phyloP scores from a whole-genome alignment of 352 stramenopile genomes.

The Phytophthora idaei region DNA sequence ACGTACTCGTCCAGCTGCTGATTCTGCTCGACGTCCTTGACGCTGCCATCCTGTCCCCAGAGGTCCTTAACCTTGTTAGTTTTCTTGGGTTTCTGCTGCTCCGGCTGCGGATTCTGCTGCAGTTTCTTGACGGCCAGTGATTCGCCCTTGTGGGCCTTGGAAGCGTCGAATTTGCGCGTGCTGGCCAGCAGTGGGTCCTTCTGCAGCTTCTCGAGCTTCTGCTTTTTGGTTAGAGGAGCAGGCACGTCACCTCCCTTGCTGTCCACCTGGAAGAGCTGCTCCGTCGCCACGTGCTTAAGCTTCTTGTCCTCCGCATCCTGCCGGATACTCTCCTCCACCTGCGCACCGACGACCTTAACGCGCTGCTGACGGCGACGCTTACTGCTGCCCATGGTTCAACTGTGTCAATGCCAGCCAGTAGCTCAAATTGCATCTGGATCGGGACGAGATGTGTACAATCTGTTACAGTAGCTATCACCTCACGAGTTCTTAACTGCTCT shows the following conservation, averaged over 20 bases:
- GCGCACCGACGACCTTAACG: slow-evolving; percentile 62
- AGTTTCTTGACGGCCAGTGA: slow-evolving; percentile 63
- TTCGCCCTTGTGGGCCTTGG: slow-evolving; percentile 71
- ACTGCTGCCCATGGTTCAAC: slow-evolving; percentile 43
- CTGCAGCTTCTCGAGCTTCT: slow-evolving; percentile 63
- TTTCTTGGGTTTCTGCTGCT: slow-evolving; percentile 24
- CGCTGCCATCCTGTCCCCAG: slow-evolving; percentile 53
- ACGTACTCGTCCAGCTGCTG: slow-evolving; percentile 66
- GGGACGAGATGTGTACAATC: not conserved
- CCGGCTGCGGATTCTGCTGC: slow-evolving; percentile 27
- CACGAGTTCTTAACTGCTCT: no score
- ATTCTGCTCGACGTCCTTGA: slow-evolving; percentile 44
- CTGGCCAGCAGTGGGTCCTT: slow-evolving; percentile 75
- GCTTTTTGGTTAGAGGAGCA: slow-evolving; percentile 66
- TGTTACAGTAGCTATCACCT: not conserved
- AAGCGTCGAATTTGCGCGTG: slow-evolving; percentile 68
- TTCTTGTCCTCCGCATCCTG: slow-evolving; percentile 81
- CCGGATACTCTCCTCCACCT: slow-evolving; percentile 83
- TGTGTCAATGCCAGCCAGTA: slow-evolving; percentile 33
- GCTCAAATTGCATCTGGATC: not conserved
- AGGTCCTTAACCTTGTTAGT: slow-evolving; percentile 32
- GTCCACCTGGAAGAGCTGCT: slow-evolving; percentile 87
- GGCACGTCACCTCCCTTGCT: slow-evolving; percentile 53
- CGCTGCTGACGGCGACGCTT: slow-evolving; percentile 69
- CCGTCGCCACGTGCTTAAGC: slow-evolving; percentile 67